Conservation (phyloP, 202 grass and related monocot genomes). For the Carex arenaria region DNA sequence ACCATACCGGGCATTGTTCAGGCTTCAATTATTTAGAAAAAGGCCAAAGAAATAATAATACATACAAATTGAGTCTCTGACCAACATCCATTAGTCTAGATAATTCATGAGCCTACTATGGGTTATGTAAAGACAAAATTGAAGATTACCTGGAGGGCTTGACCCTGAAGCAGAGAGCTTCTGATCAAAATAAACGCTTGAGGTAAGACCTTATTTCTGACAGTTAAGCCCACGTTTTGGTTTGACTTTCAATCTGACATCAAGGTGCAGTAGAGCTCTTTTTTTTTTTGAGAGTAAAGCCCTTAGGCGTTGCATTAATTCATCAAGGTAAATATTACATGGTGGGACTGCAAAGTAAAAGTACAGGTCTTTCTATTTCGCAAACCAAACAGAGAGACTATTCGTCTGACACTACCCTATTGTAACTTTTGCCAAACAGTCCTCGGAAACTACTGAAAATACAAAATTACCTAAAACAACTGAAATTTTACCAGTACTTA, state of each 20-base stretch:
- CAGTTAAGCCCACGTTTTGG: constrained; percentile 78
- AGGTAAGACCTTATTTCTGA: constrained; percentile 84
- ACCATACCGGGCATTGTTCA: constrained; percentile 29
- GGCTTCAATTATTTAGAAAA: constrained; percentile 14
- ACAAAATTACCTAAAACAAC: too few species aligned
- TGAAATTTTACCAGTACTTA: too few species aligned
- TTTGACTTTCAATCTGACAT: constrained; percentile 78
- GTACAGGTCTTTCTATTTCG: too few species aligned
- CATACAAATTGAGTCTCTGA: background rate
- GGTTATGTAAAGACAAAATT: constrained; percentile 9
- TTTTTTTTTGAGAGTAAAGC: too few species aligned
- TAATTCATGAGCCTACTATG: background rate
- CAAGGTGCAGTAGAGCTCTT: constrained; percentile 94
- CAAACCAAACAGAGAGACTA: too few species aligned
- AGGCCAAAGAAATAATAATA: background rate
- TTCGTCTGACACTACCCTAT: too few species aligned
- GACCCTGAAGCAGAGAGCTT: constrained; percentile 95
- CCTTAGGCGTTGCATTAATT: too few species aligned
- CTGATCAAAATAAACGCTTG: constrained; percentile 93
- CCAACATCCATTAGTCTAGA: background rate
- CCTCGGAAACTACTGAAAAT: too few species aligned
- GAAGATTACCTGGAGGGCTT: constrained; percentile 72
- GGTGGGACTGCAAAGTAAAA: too few species aligned
- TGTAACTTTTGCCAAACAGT: too few species aligned
- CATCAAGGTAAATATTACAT: too few species aligned